A percentile compares a stretch with the other conserved stretches of the same genome.
phyloP scores from a whole-genome alignment of 164 flowering plant species.

The Chimonanthus salicifolius region DNA sequence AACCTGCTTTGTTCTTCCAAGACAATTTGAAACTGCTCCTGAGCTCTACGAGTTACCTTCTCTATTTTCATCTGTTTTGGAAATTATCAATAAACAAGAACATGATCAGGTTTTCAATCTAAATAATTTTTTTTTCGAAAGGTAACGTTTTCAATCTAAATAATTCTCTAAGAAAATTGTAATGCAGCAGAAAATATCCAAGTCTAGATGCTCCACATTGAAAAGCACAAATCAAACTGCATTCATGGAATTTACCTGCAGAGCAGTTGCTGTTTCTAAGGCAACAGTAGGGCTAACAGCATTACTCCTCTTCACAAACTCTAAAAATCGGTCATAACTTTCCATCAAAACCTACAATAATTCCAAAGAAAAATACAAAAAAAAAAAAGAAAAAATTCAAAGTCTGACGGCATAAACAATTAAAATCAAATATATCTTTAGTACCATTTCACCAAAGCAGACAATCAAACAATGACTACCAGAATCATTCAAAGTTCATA shows the following conservation, averaged over 20 bases:
- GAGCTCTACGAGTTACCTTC: constrained; percentile 92
- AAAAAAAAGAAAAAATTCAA: too few relatives aligned
- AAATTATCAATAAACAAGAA: not conserved
- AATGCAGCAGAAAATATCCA: not conserved
- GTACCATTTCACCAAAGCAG: too few relatives aligned
- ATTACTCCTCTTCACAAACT: constrained; percentile 79
- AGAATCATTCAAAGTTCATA: too few relatives aligned
- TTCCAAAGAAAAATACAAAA: not conserved
- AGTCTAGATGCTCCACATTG: not conserved
- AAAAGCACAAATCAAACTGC: not conserved
- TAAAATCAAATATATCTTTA: too few relatives aligned
- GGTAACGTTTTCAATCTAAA: too few relatives aligned
- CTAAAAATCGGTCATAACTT: constrained; percentile 73
- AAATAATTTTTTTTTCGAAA: not conserved
- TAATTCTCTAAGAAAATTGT: not conserved
- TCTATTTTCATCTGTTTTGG: constrained; percentile 75
- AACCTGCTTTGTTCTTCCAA: constrained; percentile 98
- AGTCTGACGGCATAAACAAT: too few relatives aligned
- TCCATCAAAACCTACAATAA: constrained; percentile 64
- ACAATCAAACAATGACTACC: too few relatives aligned
- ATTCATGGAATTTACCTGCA: constrained; percentile 61
- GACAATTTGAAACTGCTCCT: constrained; percentile 94
- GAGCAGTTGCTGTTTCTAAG: constrained; percentile 87
- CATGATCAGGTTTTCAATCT: not conserved
- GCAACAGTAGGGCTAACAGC: constrained; percentile 95